phyloP scores from a whole-genome alignment of 768 basidiomycete genomes.

The Suillus paluster region DNA sequence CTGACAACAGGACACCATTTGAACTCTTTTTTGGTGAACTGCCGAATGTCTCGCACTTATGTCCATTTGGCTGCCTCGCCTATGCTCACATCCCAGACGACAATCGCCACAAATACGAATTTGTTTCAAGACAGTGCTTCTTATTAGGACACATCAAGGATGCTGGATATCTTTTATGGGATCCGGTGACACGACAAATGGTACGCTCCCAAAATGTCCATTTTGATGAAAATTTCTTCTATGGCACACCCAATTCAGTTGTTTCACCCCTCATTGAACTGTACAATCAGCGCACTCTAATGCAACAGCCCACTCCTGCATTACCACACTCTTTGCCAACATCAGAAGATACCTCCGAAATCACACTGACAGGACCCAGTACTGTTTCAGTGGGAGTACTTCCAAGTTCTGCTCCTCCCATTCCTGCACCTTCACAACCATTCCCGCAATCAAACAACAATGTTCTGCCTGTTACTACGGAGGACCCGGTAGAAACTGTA shows the following conservation, averaged over 20 bases:
- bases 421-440: neutral
- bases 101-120: neutral
- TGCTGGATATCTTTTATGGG: constrained; percentile 2
- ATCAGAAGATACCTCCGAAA: neutral
- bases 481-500: neutral
- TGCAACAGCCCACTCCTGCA: neutral
- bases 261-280: neutral
- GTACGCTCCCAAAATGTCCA: neutral
- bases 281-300: neutral
- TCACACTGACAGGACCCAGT: neutral
- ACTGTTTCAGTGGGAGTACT: neutral
- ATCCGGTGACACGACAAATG: neutral
- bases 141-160: neutral
- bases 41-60: neutral
- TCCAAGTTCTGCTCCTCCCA: neutral
- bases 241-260: neutral
- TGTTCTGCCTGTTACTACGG: neutral
- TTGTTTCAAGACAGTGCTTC: neutral
- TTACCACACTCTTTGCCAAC: neutral
- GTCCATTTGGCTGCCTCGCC: constrained; percentile 7
- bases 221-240: constrained; percentile 1
- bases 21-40: neutral
- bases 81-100: neutral
- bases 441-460: neutral
- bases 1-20: constrained; percentile 26